phyloP scores from a whole-genome alignment of 768 basidiomycete species.

The Boletus coccyginus region DNA sequence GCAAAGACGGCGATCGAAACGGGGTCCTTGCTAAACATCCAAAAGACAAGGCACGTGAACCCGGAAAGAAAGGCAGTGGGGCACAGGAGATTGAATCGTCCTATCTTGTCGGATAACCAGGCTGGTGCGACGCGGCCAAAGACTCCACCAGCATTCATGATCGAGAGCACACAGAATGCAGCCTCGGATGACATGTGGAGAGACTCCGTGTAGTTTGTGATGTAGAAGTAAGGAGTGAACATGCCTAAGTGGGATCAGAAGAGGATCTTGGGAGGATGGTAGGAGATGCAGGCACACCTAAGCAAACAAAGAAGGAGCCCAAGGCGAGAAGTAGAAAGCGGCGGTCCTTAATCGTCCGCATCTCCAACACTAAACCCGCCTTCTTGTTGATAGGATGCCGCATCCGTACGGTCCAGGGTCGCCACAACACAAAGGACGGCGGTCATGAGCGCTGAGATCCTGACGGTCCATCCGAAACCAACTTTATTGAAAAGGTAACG shows the following conservation, averaged over 20 bases:
- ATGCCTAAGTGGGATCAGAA: conserved; percentile 42
- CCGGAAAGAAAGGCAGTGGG: conserved; percentile 64
- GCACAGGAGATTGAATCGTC: conserved; percentile 63
- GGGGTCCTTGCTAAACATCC: conserved; percentile 47
- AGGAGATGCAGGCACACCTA: conserved; percentile 43
- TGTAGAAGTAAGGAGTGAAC: conserved; percentile 72
- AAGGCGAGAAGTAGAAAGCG: conserved; percentile 51
- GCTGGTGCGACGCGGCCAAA: conserved; percentile 64
- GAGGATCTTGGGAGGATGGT: not conserved
- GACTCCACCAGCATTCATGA: conserved; percentile 68
- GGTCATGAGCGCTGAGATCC: conserved; percentile 53
- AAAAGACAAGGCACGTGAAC: conserved; percentile 54
- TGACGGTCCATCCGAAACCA: conserved; percentile 63
- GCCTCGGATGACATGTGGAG: conserved; percentile 34
- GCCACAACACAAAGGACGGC: conserved; percentile 47
- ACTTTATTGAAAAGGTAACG: conserved; percentile 51
- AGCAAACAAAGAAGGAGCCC: conserved; percentile 57
- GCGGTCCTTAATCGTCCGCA: conserved; percentile 40
- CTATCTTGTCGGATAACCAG: conserved; percentile 60
- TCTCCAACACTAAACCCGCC: conserved; percentile 20
- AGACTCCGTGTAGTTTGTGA: conserved; percentile 55
- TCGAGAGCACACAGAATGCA: conserved; percentile 57
- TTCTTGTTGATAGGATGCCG: conserved; percentile 19
- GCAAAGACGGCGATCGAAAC: conserved; percentile 49
- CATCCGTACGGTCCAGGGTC: conserved; percentile 44